Evolutionary conservation across 169 alveolate genomes (phyloP).

Genomic region (Besnoitia besnoiti): DNA sequence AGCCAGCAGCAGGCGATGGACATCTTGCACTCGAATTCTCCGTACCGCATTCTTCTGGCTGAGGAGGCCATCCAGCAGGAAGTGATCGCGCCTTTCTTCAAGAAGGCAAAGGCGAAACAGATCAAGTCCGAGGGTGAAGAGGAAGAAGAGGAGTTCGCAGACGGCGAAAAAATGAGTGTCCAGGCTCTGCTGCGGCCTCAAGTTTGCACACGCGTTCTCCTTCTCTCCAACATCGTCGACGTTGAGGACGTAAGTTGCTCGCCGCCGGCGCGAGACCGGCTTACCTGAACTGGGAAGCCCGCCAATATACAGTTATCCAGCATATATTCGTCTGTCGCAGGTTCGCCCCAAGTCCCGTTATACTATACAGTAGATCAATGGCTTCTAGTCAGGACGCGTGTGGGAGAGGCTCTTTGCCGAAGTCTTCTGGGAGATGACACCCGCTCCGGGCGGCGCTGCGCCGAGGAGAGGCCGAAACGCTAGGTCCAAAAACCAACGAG

Average conservation of each 20-base stretch:
- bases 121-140: neutral
- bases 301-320: too few relatives aligned
- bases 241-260: slow-evolving; percentile 76
- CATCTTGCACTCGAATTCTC: slow-evolving; percentile 75
- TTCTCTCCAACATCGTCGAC: slow-evolving; percentile 83
- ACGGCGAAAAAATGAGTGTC: slow-evolving; percentile 28
- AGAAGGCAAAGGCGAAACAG: slow-evolving; percentile 57
- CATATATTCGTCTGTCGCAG: too few relatives aligned
- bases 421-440: too few relatives aligned
- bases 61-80: slow-evolving; percentile 79
- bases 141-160: neutral
- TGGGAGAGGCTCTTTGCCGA: too few relatives aligned
- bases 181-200: slow-evolving; percentile 75
- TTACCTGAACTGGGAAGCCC: too few relatives aligned
- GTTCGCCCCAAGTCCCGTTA: too few relatives aligned
- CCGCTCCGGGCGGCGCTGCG: too few relatives aligned
- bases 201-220: slow-evolving; percentile 79
- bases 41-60: slow-evolving; percentile 73
- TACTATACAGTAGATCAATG: too few relatives aligned
- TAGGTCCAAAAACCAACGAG: too few relatives aligned
- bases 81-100: slow-evolving; percentile 67
- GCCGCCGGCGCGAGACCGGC: neutral
- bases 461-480: too few relatives aligned
- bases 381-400: too few relatives aligned
- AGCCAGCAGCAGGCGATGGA: slow-evolving; percentile 77